A percentile compares a stretch with the other conserved stretches of the same genome.
Conservation (phyloP, 169 alveolate genomes). For the Plasmodium billcollinsi region DNA sequence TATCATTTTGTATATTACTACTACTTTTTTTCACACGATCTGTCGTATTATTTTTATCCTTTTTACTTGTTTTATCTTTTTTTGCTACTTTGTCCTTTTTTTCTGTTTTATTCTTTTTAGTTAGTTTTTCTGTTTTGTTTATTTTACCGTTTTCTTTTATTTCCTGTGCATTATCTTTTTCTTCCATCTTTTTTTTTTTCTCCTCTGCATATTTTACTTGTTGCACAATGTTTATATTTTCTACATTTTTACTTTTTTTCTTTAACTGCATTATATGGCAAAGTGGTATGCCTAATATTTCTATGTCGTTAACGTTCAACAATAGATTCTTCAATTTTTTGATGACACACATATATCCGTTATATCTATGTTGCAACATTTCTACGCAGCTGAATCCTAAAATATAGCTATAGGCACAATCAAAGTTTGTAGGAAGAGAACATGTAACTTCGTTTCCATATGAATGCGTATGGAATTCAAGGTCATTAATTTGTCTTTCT, state of each 20-base stretch:
- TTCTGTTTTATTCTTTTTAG: too few species aligned
- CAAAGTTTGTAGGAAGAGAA: conserved; percentile 95
- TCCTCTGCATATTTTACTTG: not conserved
- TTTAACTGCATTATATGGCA: conserved; percentile 5
- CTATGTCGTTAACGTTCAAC: conserved; percentile 8
- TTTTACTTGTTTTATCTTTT: too few species aligned
- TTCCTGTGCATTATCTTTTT: not conserved
- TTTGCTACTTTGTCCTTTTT: too few species aligned
- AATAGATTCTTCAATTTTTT: conserved; percentile 85
- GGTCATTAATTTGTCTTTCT: not conserved
- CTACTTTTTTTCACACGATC: too few species aligned
- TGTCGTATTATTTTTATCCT: too few species aligned
- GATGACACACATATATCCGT: conserved; percentile 93
- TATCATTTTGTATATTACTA: too few species aligned
- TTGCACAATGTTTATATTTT: not conserved
- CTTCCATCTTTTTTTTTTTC: not conserved
- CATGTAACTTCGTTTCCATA: conserved; percentile 94
- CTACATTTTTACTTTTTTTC: not conserved
- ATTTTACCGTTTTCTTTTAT: not conserved
- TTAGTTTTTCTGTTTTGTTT: too few species aligned
- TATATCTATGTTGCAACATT: conserved; percentile 86
- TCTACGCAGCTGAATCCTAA: conserved; percentile 94
- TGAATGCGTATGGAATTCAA: conserved; percentile 11
- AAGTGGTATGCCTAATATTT: conserved; percentile 35
- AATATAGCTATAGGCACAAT: conserved; percentile 95